Percentiles rank a stretch among this genome's conserved stretches.
Evolutionary conservation across 371 early-diverging fungal species (phyloP).

Genomic region (Mucor irregularis): DNA sequence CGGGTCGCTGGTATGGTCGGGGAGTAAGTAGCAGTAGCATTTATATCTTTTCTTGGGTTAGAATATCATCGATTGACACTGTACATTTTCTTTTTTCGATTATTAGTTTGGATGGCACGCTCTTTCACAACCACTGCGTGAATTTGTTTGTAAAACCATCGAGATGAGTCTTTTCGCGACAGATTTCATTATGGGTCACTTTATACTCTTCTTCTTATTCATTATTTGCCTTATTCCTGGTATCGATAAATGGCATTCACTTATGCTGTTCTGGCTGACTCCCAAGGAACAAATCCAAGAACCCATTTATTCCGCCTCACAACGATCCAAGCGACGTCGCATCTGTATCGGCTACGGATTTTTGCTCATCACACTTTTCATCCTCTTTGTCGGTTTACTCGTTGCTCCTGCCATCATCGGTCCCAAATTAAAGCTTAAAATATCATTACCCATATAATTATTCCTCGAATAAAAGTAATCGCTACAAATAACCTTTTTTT

Average conservation of each 20-base stretch:
- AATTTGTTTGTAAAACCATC: conserved; percentile 81
- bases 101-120: conserved; percentile 61
- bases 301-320: conserved; percentile 69
- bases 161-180: conserved; percentile 82
- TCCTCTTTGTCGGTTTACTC: conserved; percentile 14
- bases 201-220: conserved; percentile 69
- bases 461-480: neutral
- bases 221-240: conserved; percentile 69
- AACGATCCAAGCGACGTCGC: conserved; percentile 57
- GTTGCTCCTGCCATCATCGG: conserved; percentile 23
- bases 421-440: conserved; percentile 18
- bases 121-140: conserved; percentile 70
- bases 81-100: neutral
- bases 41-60: neutral
- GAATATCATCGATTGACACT: too few relatives aligned
- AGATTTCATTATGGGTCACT: conserved; percentile 76
- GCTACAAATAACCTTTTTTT: neutral
- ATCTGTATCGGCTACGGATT: conserved; percentile 65
- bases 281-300: conserved; percentile 76
- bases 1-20: conserved; percentile 80
- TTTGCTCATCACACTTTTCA: conserved; percentile 41
- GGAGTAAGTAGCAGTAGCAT: too few relatives aligned
- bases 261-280: conserved; percentile 80
- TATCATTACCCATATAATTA: conserved; percentile 22
- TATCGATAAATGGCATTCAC: conserved; percentile 77